phyloP scores from a whole-genome alignment of 495 filamentous ascomycete genomes.

The Hypomontagnella submonticulosa region DNA sequence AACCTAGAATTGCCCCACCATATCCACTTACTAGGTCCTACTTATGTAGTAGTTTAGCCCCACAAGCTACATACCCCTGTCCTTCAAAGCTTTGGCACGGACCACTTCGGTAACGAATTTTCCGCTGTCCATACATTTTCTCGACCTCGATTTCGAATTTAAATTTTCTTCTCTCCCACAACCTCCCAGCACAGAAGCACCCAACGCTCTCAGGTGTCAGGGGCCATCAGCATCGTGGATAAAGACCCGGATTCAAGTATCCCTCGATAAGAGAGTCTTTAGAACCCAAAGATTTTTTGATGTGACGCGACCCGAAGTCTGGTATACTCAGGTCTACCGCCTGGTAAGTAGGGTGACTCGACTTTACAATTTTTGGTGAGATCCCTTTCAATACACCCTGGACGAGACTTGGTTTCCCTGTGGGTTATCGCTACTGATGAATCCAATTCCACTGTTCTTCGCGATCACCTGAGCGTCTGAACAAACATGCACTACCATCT shows the following conservation, averaged over 20 bases:
- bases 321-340: too few relatives aligned
- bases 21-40: slow-evolving; percentile 2
- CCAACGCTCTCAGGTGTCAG: background rate
- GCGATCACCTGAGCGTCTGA: slow-evolving; percentile 91
- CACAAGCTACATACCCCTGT: background rate
- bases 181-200: slow-evolving; percentile 6
- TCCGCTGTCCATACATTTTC: slow-evolving; percentile 31
- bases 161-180: slow-evolving; percentile 32
- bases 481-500: slow-evolving; percentile 99
- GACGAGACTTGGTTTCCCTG: slow-evolving; percentile 4
- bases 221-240: too few relatives aligned
- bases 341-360: too few relatives aligned
- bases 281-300: too few relatives aligned
- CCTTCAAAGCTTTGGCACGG: background rate
- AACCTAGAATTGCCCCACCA: slow-evolving; percentile 36
- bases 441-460: slow-evolving; percentile 56
- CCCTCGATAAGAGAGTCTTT: too few relatives aligned
- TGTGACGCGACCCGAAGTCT: too few relatives aligned
- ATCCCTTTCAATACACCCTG: slow-evolving; percentile 8
- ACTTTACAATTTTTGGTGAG: slow-evolving; percentile 20
- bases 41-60: too few relatives aligned
- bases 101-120: slow-evolving; percentile 5
- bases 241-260: too few relatives aligned
- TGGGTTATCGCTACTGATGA: slow-evolving; percentile 47
- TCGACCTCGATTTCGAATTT: slow-evolving; percentile 17